Base-by-base conservation (phyloP, 495 filamentous ascomycete genomes). In the Lasiosphaeria ovina region DNA sequence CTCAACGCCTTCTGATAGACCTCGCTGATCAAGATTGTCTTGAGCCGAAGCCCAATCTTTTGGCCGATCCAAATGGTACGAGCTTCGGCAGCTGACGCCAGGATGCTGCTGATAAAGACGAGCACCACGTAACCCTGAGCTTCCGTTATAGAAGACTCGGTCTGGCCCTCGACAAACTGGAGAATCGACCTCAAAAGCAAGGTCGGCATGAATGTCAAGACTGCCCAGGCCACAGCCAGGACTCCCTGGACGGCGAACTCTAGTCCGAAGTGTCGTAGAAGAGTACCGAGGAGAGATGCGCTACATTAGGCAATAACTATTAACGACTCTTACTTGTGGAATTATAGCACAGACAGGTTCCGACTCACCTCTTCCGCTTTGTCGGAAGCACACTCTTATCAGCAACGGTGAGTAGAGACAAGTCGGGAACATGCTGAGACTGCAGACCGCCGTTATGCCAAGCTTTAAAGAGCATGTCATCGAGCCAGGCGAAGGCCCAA, bases 41-140 rank as follows among this genome's bases (percentile, higher is more conserved):
- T 59, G 35, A 59, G 57, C 32, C 57, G 57, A 33, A 59, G 57
- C 57, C 57, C 57, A 47, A 59, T 54, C 57, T 59, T 59, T 38
- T 59, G 57, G 17, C 57, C 57, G 47, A 59, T 17, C 57, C 57
- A 59, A 10, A 59, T 45, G 8, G 57, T 47, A 11, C 38, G 57
- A 54, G 57, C 57, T 36, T 59, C 57, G 49, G 50, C 57, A 35
- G 50, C 57, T 14, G 58, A 53, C 48, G 50, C 50, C 49, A 60
- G 35, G 48, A 60, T 42, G 48, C 58, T 60, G 50, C 36, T 54
- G 50, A 35, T 40, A 54, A 60, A 60, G 17, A 54, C 50, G 35
- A 60, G 58, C 17, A 60, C 36, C 50, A 60, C 58, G 31, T 54
- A 54, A 47, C 51, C 40, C 58, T 60, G 58, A 50, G 58, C 58